These are phyloP conservation scores for Yamadazyma tumulicola DNA, from an alignment of 805 yeast genomes.

Conservation along the genomic window DNA sequence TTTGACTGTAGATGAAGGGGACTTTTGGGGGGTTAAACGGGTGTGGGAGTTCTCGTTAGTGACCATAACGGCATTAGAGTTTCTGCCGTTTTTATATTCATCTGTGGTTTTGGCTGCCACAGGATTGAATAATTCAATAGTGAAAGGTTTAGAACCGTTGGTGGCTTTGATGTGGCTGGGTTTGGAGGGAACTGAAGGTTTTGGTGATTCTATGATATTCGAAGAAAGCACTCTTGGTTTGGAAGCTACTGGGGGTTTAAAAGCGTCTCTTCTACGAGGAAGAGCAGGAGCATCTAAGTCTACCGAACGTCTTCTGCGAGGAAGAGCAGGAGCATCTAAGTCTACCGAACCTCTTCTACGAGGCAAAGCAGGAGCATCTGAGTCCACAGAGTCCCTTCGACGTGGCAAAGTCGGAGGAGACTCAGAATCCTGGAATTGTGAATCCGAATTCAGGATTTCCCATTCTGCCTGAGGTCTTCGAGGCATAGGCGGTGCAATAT, in stretches of 20 bases:
- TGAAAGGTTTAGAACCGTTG: background rate
- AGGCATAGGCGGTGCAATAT: too few relatives aligned
- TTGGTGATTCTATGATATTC: too few relatives aligned
- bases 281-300: slow-evolving; percentile 6
- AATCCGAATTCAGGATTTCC: too few relatives aligned
- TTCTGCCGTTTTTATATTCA: background rate
- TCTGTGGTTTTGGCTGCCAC: background rate
- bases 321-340: slow-evolving; percentile 5
- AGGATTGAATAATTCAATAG: background rate
- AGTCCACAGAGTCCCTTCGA: slow-evolving; percentile 6
- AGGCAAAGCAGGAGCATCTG: slow-evolving; percentile 4
- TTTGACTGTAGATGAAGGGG: background rate
- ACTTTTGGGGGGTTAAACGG: background rate
- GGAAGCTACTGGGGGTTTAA: slow-evolving; percentile 3
- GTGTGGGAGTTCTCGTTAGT: background rate
- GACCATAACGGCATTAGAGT: background rate
- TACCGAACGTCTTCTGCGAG: too few relatives aligned
- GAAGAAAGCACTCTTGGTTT: too few relatives aligned
- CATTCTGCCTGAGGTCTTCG: too few relatives aligned
- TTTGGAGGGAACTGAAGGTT: slow-evolving; percentile 9
- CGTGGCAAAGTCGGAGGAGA: slow-evolving; percentile 10
- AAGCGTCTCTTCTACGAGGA: slow-evolving; percentile 3
- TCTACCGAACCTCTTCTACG: slow-evolving; percentile 6
- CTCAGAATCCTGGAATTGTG: too few relatives aligned
- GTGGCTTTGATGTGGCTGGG: too few relatives aligned